Percentiles rank a stretch among this genome's conserved stretches.
phyloP scores from a whole-genome alignment of 805 yeast species.

The Yueomyces sinensis region DNA sequence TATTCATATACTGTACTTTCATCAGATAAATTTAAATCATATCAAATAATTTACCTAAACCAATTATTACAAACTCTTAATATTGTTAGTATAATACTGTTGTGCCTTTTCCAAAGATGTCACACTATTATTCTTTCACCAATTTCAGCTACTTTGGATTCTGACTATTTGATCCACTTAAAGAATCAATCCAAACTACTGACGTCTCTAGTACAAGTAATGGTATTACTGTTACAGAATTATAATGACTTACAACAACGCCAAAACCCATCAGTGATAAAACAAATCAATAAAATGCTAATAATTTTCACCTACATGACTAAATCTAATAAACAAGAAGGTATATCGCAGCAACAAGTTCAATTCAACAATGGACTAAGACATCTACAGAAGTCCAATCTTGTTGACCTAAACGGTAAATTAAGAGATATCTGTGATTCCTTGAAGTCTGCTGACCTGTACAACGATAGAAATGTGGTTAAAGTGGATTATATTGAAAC shows the following conservation, averaged over 20 bases:
- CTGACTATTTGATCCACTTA: not conserved
- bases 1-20: not conserved
- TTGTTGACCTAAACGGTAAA: not conserved
- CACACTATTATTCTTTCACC: not conserved
- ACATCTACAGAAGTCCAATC: not conserved
- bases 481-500: not conserved
- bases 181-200: not conserved
- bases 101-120: not conserved
- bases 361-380: not conserved
- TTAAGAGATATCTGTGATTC: not conserved
- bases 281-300: not conserved
- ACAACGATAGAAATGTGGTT: not conserved
- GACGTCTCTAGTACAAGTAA: not conserved
- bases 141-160: not conserved
- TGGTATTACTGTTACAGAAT: not conserved
- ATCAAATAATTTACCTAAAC: not conserved
- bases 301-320: not conserved
- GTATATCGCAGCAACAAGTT: not conserved
- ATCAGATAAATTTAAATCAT: not conserved
- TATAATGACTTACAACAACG: not conserved
- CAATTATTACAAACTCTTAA: not conserved
- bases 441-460: not conserved
- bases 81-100: not conserved
- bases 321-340: not conserved
- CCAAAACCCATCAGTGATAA: not conserved